Evolutionary conservation across 2,329 filamentous ascomycete species (phyloP).

Genomic region (Juglanconis oblonga): DNA sequence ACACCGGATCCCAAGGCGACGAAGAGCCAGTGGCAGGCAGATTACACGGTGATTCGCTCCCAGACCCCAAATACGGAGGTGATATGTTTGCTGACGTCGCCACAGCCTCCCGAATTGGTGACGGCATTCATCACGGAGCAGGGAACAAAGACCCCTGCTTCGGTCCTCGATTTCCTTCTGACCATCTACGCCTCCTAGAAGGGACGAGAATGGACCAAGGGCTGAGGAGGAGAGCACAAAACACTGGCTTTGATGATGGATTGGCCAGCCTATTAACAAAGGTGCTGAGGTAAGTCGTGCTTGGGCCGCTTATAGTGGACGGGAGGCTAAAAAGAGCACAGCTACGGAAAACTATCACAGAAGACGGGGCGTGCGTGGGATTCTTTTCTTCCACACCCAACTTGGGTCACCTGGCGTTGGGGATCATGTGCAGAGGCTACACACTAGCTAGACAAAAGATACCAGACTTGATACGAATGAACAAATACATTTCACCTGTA

Average conservation of each 20-base stretch:
- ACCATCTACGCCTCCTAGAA: constrained; percentile 45
- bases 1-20: constrained; percentile 28
- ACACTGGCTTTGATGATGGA: background rate
- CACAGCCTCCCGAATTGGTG: constrained; percentile 63
- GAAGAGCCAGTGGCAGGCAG: constrained; percentile 56
- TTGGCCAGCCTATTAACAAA: background rate
- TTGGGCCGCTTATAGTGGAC: background rate
- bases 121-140: constrained; percentile 74
- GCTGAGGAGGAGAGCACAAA: background rate
- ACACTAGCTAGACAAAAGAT: background rate
- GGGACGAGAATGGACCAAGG: background rate
- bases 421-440: background rate
- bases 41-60: constrained; percentile 57
- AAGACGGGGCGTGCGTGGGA: background rate
- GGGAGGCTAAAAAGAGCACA: background rate
- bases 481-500: background rate
- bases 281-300: background rate
- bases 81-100: constrained; percentile 25
- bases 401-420: constrained; percentile 1
- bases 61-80: constrained; percentile 23
- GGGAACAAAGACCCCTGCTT: constrained; percentile 67
- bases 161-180: constrained; percentile 68
- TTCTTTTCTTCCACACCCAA: background rate
- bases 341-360: background rate
- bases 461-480: background rate